A percentile compares a stretch with the other conserved stretches of the same genome.
Conservation (phyloP, 176 grass and related monocot genomes). For the Musa beccarii region DNA sequence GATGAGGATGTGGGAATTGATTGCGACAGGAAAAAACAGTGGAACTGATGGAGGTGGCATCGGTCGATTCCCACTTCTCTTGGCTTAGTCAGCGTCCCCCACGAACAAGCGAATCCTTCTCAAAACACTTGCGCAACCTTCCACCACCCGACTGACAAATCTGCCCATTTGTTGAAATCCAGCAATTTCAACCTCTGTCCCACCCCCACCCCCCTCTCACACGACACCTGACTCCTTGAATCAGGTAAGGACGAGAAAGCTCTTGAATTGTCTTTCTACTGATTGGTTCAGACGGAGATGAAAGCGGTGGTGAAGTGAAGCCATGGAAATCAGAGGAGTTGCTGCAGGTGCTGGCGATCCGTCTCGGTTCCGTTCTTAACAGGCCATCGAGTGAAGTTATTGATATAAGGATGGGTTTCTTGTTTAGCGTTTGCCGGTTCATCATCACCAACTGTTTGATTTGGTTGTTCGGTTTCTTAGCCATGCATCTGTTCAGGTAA, state of each 20-base stretch:
- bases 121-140: too few species aligned
- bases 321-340: neutral
- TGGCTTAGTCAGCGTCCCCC: too few species aligned
- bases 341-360: neutral
- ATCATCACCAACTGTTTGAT: conserved; percentile 23
- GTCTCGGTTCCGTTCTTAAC: neutral
- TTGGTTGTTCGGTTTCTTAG: conserved; percentile 28
- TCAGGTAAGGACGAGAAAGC: neutral
- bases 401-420: conserved; percentile 1
- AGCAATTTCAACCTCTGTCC: too few species aligned
- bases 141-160: too few species aligned
- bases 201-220: too few species aligned
- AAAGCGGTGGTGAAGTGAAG: neutral
- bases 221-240: too few species aligned
- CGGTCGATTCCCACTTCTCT: too few species aligned
- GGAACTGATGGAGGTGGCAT: too few species aligned
- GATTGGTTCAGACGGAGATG: neutral
- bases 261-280: neutral
- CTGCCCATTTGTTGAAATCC: too few species aligned
- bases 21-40: too few species aligned
- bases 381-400: neutral
- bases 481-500: conserved; percentile 32
- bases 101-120: too few species aligned
- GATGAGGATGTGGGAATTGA: too few species aligned
- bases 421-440: conserved; percentile 18